Evolutionary conservation across 129 eudicot species (phyloP).

Genomic region (Oenanthe sinensis): DNA sequence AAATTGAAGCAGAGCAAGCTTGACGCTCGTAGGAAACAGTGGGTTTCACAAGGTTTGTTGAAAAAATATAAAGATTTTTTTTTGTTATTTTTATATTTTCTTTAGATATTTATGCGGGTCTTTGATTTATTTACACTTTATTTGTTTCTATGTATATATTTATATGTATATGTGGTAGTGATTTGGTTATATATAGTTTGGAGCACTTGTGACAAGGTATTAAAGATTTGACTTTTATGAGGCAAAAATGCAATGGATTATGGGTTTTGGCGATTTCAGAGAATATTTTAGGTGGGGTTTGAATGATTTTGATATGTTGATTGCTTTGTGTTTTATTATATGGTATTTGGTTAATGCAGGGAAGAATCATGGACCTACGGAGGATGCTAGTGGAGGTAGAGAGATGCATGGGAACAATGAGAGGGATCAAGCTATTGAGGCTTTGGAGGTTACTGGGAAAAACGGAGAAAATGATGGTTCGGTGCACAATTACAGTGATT

Average conservation of each 20-base stretch:
- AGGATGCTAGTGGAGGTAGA: slow-evolving; percentile 29
- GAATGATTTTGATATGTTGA: slow-evolving; percentile 3
- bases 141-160: neutral
- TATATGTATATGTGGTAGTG: neutral
- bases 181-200: neutral
- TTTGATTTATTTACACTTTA: neutral
- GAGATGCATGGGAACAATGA: slow-evolving; percentile 16
- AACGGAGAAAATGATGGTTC: slow-evolving; percentile 37
- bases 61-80: neutral
- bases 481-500: slow-evolving; percentile 41
- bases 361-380: slow-evolving; percentile 55
- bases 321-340: neutral
- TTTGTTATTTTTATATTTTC: no score
- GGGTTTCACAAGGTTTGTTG: slow-evolving; percentile 65
- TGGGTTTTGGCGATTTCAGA: neutral
- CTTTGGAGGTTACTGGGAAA: slow-evolving; percentile 31
- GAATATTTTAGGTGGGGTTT: neutral
- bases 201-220: neutral
- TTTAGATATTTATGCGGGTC: neutral
- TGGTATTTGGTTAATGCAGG: slow-evolving; percentile 21
- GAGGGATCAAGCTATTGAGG: slow-evolving; percentile 27
- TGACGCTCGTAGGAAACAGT: slow-evolving; percentile 89
- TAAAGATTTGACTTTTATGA: neutral
- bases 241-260: neutral
- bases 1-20: slow-evolving; percentile 86